Percentiles rank a stretch among this genome's conserved stretches.
These are phyloP conservation scores for Capronia americana DNA, from an alignment of 2,329 filamentous ascomycete species.

Conservation along the genomic window DNA sequence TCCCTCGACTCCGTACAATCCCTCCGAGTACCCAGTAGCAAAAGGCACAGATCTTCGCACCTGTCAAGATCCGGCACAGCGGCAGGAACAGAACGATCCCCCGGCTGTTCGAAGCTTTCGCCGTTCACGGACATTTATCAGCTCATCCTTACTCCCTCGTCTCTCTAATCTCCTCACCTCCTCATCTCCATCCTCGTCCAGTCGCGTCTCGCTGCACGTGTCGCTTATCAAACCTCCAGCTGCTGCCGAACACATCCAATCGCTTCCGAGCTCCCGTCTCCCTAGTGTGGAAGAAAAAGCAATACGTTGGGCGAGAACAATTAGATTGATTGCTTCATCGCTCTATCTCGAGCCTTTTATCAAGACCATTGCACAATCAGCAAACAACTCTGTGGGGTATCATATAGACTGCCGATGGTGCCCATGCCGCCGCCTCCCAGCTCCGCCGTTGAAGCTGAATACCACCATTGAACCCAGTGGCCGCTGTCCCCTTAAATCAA, in stretches of 20 bases:
- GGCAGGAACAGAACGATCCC: background rate
- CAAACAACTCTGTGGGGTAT: slow-evolving; percentile 34
- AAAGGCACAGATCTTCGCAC: background rate
- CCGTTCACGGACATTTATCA: background rate
- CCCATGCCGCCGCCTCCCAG: background rate
- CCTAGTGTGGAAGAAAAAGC: background rate
- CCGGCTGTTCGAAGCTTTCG: background rate
- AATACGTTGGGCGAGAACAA: background rate
- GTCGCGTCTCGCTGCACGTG: background rate
- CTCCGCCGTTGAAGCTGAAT: background rate
- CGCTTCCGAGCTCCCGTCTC: background rate
- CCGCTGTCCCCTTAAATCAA: background rate
- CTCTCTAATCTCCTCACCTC: too few relatives aligned
- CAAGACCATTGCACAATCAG: background rate
- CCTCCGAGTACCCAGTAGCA: too few relatives aligned
- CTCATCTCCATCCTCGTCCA: background rate
- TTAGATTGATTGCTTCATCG: background rate
- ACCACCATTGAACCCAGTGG: background rate
- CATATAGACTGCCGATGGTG: slow-evolving; percentile 10
- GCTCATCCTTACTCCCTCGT: background rate
- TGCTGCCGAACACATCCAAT: slow-evolving; percentile 5
- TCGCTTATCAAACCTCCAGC: slow-evolving; percentile 18
- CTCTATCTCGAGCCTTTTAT: slow-evolving; percentile 5
- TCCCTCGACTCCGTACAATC: too few relatives aligned
- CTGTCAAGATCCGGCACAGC: background rate